Evolutionary conservation across 2,329 filamentous ascomycete species (phyloP).

Genomic region (Beauveria pseudobassiana): DNA sequence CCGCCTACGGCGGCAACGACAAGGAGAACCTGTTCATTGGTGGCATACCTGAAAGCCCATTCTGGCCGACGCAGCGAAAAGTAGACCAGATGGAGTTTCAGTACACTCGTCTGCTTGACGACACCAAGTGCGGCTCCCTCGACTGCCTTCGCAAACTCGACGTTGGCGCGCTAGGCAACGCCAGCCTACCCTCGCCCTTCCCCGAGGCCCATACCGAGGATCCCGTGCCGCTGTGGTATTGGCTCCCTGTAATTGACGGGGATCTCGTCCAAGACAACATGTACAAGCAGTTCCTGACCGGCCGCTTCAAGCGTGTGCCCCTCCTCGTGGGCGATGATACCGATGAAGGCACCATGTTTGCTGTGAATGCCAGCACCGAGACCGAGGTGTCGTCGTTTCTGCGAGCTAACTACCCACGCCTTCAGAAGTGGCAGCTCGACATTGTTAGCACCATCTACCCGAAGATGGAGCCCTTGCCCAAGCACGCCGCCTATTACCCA

Average conservation of each 20-base stretch:
- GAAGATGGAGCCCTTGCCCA: slow-evolving; percentile 24
- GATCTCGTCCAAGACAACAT: slow-evolving; percentile 35
- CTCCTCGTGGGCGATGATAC: slow-evolving; percentile 25
- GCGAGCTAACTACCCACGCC: slow-evolving; percentile 38
- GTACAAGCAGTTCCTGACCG: slow-evolving; percentile 31
- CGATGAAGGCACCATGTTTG: slow-evolving; percentile 40
- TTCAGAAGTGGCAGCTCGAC: slow-evolving; percentile 28
- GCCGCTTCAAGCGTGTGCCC: slow-evolving; percentile 36
- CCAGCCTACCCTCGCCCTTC: slow-evolving; percentile 23
- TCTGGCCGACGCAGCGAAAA: slow-evolving; percentile 40
- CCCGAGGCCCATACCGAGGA: slow-evolving; percentile 33
- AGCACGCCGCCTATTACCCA: slow-evolving; percentile 37
- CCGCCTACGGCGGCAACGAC: slow-evolving; percentile 37
- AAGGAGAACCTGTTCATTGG: slow-evolving; percentile 37
- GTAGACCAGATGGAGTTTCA: slow-evolving; percentile 40
- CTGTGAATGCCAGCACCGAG: slow-evolving; percentile 26
- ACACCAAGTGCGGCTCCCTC: slow-evolving; percentile 19
- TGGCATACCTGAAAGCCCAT: slow-evolving; percentile 39
- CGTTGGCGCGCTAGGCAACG: slow-evolving; percentile 29
- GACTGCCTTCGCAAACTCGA: slow-evolving; percentile 33
- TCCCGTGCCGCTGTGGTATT: slow-evolving; percentile 37
- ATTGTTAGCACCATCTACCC: slow-evolving; percentile 34
- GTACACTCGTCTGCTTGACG: slow-evolving; percentile 17
- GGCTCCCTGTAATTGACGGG: slow-evolving; percentile 43
- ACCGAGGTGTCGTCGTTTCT: slow-evolving; percentile 33